Conservation (phyloP, 257 asterid genomes). For the Solanum virginianum region DNA sequence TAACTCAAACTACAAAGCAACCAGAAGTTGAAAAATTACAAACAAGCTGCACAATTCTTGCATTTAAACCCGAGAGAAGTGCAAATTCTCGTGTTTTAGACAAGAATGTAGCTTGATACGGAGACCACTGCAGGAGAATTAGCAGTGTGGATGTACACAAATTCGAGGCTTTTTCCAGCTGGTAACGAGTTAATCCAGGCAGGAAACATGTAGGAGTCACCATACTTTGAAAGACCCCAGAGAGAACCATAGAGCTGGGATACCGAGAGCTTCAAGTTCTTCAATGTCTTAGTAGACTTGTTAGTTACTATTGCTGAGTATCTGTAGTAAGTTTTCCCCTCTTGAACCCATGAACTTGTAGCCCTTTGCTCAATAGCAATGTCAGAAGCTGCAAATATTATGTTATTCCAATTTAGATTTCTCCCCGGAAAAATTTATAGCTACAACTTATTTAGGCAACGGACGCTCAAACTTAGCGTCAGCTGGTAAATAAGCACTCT, state of each 20-base stretch:
- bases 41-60: constrained; percentile 7
- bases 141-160: constrained; percentile 37
- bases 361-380: constrained; percentile 37
- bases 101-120: constrained; percentile 29
- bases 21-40: background rate
- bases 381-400: constrained; percentile 31
- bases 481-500: background rate
- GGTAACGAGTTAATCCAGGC: constrained; percentile 25
- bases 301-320: constrained; percentile 22
- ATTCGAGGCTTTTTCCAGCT: constrained; percentile 38
- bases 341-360: constrained; percentile 51
- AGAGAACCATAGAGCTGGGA: constrained; percentile 39
- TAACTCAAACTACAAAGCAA: background rate
- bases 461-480: background rate
- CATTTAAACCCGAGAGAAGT: background rate
- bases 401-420: background rate
- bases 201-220: constrained; percentile 26
- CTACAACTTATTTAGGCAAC: background rate
- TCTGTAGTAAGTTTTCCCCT: constrained; percentile 4
- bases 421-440: background rate
- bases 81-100: background rate
- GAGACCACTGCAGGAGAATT: constrained; percentile 26
- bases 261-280: constrained; percentile 25
- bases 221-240: constrained; percentile 41
- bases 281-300: constrained; percentile 27